Base-by-base conservation (phyloP, 2,329 filamentous ascomycete genomes). In the Alternaria tenuissima region DNA sequence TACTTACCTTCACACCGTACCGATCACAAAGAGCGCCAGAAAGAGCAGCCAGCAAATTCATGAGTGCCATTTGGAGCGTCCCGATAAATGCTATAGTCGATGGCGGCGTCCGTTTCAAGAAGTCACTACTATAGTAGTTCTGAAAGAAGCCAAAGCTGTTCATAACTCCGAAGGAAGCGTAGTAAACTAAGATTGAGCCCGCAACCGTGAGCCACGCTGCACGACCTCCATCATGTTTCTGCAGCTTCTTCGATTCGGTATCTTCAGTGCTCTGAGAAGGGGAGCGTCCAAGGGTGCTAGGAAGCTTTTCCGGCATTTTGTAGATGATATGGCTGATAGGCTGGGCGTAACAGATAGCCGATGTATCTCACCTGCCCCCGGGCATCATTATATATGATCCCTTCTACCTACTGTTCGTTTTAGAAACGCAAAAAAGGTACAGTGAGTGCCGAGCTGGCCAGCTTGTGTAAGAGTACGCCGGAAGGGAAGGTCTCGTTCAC, bases 1-100 rank as follows among this genome's bases (percentile, higher is more conserved):
- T 57, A 20, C 82, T 65, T 20, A 79, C 82, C 38, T 83, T 81
- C 0, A 88, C 84, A 0, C 89, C 89, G 56, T 87, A 86, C 34
- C 77, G 82, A 68, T 91, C 89, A 66, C 85, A 90, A 0, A 89
- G 48, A 18, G 84, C 84, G 1, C 89, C 89, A n/a, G 87, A 82
- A 5, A 91, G 63, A 0, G 87, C 85, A 0, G 87, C 86, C 61
- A 84, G 68, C n/a, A 70, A 77, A 68, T 84, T 84, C 78, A 88
- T 79, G 52, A 82, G 72, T 34, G 78, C 80, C 18, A 78, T 72
- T 42, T 82, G 74, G 6, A 82, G 58, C 0, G 81, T 80, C 0
- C 79, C 78, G 38, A 82, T 82, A 74, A 82, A 82, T 0, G 80
- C 70, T 30, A 84, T 79, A 0, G 70, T 78, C 4, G 75, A 74